Base-by-base conservation (phyloP, 352 stramenopile genomes). In the Phytophthora europaea region DNA sequence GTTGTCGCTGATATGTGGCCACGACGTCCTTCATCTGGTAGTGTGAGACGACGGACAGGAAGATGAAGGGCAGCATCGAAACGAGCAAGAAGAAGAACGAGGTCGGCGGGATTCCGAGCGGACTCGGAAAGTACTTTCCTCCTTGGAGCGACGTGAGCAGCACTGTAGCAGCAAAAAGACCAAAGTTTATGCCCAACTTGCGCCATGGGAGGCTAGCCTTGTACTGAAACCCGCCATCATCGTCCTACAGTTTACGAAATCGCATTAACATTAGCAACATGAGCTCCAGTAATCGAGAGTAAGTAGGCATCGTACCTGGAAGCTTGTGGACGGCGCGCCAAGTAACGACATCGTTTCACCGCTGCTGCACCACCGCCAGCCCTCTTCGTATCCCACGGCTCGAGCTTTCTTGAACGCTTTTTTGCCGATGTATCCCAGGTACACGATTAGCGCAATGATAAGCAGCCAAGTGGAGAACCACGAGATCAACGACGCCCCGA, bases 71-170 rank as follows among this genome's bases (percentile, higher is more conserved):
- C 53, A 85, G 52, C 63, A 83, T 64, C 38, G 75, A 77, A 18
- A 95, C 72, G 22, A 92, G 54, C 87, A 95, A 94, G 72, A 97
- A 98, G 10, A 80, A 71, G 56, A 76, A 83, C 8, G 87, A 95
- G 33, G 90, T 95, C 65, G 92, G 98, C 36, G 84, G 69, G 58
- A 98, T 98, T 31, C 95, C 95, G 47, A 98, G 64, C 12, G 94
- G 94, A 65, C 81, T 95, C 10, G 83, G 72, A 50, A 98, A 96
- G 36, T 85, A 86, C 43, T 85, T 88, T 47, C 94, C 94, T 40
- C 93, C 94, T 72, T 98, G 94, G 13, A 97, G 84, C 26, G 97
- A 61, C 56, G 97, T 98, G 34, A 98, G 89, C 18, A 88, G 61
- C 22, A 98, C 63, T 18, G 97, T 88, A 20, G 94, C 78, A 53